Percentiles rank a stretch among this genome's conserved stretches.
phyloP scores from a whole-genome alignment of 2,329 filamentous ascomycete genomes.

The Dryadomyces sulphureus region DNA sequence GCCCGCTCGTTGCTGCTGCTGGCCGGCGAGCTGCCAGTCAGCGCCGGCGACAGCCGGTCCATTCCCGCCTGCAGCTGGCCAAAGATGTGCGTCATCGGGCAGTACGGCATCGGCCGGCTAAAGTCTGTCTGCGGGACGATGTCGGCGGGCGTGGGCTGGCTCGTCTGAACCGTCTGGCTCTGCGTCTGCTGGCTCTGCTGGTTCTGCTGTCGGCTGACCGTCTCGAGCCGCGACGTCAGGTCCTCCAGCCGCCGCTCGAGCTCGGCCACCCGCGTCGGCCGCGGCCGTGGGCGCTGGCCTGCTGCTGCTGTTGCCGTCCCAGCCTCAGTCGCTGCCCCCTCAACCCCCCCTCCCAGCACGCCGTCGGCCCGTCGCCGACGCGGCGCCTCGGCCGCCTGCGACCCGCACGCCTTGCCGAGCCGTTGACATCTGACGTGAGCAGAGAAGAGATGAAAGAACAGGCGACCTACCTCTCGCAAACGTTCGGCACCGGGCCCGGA shows the following conservation, averaged over 20 bases:
- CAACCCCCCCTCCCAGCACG: background rate
- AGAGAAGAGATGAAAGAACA: background rate
- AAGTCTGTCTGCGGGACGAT: background rate
- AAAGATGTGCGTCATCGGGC: background rate
- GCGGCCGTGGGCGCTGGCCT: too few relatives aligned
- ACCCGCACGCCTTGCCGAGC: constrained; percentile 30
- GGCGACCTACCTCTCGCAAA: constrained; percentile 30
- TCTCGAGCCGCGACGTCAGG: constrained; percentile 29
- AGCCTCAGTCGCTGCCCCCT: too few relatives aligned
- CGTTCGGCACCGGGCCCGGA: constrained; percentile 23
- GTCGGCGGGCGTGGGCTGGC: too few relatives aligned
- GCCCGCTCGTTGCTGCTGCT: constrained; percentile 5
- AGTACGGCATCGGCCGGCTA: background rate
- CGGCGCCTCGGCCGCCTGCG: constrained; percentile 31
- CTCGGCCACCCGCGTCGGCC: constrained; percentile 32
- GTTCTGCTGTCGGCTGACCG: constrained; percentile 8
- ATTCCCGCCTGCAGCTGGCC: background rate
- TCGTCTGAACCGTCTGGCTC: background rate
- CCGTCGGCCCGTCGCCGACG: constrained; percentile 24
- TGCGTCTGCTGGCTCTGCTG: constrained; percentile 1
- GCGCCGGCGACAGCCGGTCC: background rate
- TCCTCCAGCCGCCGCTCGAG: constrained; percentile 34
- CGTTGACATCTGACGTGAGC: constrained; percentile 29
- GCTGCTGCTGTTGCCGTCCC: too few relatives aligned
- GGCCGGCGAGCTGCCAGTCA: constrained; percentile 1